Evolutionary conservation across 108 stramenopile species (phyloP).

Genomic region (Parietichytrium sp.): DNA sequence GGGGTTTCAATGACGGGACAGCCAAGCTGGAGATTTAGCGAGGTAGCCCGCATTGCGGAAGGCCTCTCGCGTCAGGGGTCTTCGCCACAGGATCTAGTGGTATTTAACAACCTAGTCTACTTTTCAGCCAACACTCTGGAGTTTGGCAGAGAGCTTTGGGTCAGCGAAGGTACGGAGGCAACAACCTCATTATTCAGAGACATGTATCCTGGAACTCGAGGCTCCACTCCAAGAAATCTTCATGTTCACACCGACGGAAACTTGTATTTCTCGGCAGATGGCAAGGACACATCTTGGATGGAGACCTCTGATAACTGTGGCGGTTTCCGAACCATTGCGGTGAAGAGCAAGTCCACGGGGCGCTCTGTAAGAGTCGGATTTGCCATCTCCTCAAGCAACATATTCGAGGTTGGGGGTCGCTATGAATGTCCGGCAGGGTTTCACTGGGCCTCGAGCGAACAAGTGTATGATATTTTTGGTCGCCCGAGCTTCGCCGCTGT

Average conservation of each 20-base stretch:
- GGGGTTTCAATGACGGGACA: too few relatives aligned
- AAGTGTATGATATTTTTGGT: too few relatives aligned
- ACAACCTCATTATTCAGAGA: neutral
- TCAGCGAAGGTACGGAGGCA: neutral
- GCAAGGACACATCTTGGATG: constrained; percentile 14
- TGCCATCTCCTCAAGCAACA: neutral
- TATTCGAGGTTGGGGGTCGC: neutral
- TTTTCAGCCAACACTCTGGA: neutral
- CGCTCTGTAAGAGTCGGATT: too few relatives aligned
- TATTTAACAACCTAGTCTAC: neutral
- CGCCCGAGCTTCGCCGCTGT: too few relatives aligned
- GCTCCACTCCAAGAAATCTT: neutral
- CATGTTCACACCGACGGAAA: neutral
- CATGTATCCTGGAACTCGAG: neutral
- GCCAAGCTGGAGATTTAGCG: too few relatives aligned
- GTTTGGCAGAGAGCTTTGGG: neutral
- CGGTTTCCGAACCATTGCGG: too few relatives aligned
- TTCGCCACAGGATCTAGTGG: too few relatives aligned
- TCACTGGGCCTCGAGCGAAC: constrained; percentile 17
- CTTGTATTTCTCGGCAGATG: neutral
- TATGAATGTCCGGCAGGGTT: constrained; percentile 8
- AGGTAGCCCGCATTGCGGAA: too few relatives aligned
- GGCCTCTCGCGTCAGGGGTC: too few relatives aligned
- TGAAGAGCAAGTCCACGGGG: neutral
- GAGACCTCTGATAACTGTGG: neutral